Percentiles rank a stretch among this genome's conserved stretches.
These are phyloP conservation scores for Zostera marina DNA, from an alignment of 116 monocot genomes.

Conservation along the genomic window DNA sequence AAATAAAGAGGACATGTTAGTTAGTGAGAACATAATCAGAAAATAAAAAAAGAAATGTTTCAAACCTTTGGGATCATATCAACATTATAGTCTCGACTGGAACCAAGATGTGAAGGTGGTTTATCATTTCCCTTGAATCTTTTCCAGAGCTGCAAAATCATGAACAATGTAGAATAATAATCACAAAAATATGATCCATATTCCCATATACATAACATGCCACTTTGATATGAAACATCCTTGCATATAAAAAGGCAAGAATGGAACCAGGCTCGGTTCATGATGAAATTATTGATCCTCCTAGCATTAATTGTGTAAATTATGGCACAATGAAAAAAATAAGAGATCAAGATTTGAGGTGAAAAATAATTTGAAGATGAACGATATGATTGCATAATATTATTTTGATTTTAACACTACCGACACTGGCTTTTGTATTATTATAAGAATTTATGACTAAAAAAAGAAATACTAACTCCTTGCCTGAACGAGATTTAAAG, in stretches of 20 bases:
- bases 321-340: too few species aligned
- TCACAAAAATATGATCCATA: background rate
- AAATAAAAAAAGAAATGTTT: background rate
- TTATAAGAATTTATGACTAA: background rate
- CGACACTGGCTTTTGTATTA: background rate
- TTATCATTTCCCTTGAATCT: slow-evolving; percentile 72
- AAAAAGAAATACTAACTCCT: slow-evolving; percentile 9
- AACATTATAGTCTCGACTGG: slow-evolving; percentile 91
- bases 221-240: background rate
- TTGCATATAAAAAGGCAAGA: background rate
- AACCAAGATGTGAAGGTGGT: slow-evolving; percentile 60
- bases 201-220: too few species aligned
- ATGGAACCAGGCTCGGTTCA: too few species aligned
- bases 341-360: background rate
- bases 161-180: background rate
- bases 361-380: background rate
- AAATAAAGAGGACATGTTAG: background rate
- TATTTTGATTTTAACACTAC: too few species aligned
- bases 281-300: too few species aligned
- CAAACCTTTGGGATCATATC: slow-evolving; percentile 93
- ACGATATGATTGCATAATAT: background rate
- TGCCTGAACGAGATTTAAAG: slow-evolving; percentile 80
- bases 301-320: too few species aligned
- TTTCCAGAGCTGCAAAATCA: slow-evolving; percentile 52
- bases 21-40: background rate